Conservation (phyloP, 805 yeast genomes). For the Candida takata region DNA sequence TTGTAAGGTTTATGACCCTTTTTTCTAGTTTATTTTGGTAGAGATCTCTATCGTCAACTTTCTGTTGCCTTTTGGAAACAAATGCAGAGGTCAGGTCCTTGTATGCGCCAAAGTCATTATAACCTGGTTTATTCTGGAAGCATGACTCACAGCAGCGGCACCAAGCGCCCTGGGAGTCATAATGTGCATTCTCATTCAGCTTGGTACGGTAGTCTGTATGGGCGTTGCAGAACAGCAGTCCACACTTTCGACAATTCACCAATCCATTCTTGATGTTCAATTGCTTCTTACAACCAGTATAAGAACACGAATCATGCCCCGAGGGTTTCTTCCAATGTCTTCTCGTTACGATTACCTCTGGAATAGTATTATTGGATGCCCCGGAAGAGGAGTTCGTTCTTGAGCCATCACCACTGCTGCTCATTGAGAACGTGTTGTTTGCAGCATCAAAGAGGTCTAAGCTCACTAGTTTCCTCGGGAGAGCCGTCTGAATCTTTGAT, state of each 20-base stretch:
- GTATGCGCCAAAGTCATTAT: conserved; percentile 36
- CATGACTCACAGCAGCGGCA: conserved; percentile 63
- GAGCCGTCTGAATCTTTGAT: conserved; percentile 28
- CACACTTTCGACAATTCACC: conserved; percentile 74
- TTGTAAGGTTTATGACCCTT: conserved; percentile 42
- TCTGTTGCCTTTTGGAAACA: conserved; percentile 31
- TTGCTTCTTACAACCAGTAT: conserved; percentile 32
- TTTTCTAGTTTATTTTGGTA: conserved; percentile 53
- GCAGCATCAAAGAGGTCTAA: conserved; percentile 44
- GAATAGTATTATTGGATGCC: conserved; percentile 9
- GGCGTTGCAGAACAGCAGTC: conserved; percentile 55
- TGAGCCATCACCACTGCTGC: conserved; percentile 2
- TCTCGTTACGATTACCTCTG: conserved; percentile 34
- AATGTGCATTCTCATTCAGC: conserved; percentile 40
- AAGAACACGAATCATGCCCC: conserved; percentile 36
- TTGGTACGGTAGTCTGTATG: conserved; percentile 54
- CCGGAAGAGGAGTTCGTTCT: conserved; percentile 11
- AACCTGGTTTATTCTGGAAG: conserved; percentile 47
- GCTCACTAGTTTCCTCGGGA: conserved; percentile 33
- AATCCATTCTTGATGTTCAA: conserved; percentile 48
- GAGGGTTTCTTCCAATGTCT: conserved; percentile 53
- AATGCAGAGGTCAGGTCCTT: conserved; percentile 43
- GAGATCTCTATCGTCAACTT: conserved; percentile 43
- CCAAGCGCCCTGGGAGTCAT: conserved; percentile 57
- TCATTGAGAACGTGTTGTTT: conserved; percentile 9